Conservation (phyloP, 2,329 filamentous ascomycete genomes). For the Trichoderma sp. region DNA sequence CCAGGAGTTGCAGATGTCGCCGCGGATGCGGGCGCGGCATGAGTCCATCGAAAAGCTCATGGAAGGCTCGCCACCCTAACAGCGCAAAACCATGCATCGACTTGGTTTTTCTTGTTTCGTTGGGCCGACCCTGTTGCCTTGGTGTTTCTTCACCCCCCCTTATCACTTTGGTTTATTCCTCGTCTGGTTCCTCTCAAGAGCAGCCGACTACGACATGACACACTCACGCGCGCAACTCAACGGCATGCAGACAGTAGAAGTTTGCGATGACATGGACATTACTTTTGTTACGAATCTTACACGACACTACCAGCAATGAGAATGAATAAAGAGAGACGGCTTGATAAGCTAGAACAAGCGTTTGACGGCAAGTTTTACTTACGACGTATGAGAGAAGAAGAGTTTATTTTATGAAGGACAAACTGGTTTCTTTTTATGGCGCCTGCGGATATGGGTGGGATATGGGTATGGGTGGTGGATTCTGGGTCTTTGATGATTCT, state of each 20-base stretch:
- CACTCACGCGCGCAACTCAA: neutral
- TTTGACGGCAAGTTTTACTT: neutral
- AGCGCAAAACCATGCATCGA: neutral
- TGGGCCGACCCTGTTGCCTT: neutral
- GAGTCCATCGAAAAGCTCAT: slow-evolving; percentile 60
- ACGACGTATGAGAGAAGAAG: slow-evolving; percentile 9
- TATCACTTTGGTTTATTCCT: neutral
- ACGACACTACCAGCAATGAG: neutral
- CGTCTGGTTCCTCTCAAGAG: neutral
- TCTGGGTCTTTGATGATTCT: slow-evolving; percentile 27
- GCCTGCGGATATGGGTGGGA: slow-evolving; percentile 4
- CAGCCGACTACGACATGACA: neutral
- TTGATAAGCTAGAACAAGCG: neutral
- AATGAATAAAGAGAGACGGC: neutral
- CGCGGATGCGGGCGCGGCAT: slow-evolving; percentile 58
- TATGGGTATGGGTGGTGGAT: neutral
- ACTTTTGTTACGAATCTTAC: slow-evolving; percentile 2
- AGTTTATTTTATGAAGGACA: slow-evolving; percentile 22
- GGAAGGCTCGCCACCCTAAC: slow-evolving; percentile 32
- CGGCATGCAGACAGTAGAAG: neutral
- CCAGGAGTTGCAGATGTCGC: slow-evolving; percentile 59
- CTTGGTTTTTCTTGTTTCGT: neutral
- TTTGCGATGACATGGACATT: slow-evolving; percentile 3
- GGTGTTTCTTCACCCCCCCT: neutral
- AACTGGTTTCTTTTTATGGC: slow-evolving; percentile 26